A percentile compares a stretch with the other conserved stretches of the same genome.
Evolutionary conservation across 2,329 filamentous ascomycete species (phyloP).

Genomic region (Phoma sp.): DNA sequence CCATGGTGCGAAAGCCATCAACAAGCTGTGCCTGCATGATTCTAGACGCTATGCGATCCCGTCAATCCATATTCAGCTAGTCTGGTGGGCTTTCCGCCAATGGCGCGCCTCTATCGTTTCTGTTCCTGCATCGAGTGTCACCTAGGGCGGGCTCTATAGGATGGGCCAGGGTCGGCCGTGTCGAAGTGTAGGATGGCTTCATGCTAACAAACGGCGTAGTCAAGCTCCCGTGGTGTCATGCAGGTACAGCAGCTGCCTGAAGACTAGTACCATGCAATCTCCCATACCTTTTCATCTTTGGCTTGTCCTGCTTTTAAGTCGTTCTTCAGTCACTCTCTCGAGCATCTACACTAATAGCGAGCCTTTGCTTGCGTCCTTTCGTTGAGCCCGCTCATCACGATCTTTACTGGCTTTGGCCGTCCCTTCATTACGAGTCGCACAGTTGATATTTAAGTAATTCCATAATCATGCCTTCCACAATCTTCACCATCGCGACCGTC

Average conservation of each 20-base stretch:
- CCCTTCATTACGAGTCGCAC: slow-evolving; percentile 45
- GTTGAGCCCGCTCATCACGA: slow-evolving; percentile 51
- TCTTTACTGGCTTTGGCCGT: slow-evolving; percentile 49
- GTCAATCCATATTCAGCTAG: slow-evolving; percentile 26
- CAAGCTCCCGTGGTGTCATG: slow-evolving; percentile 30
- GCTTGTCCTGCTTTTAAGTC: slow-evolving; percentile 30
- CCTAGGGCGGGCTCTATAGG: slow-evolving; percentile 11
- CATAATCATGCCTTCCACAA: slow-evolving; percentile 48
- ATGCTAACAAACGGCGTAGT: slow-evolving; percentile 30
- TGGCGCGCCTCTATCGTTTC: slow-evolving; percentile 11
- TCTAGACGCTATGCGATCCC: slow-evolving; percentile 25
- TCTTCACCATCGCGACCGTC: slow-evolving; percentile 39
- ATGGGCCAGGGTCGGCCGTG: slow-evolving; percentile 17
- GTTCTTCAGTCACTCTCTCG: slow-evolving; percentile 38
- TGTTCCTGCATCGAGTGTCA: slow-evolving; percentile 31
- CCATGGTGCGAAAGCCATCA: slow-evolving; percentile 24
- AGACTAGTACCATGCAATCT: slow-evolving; percentile 35
- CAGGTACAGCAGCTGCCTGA: slow-evolving; percentile 33
- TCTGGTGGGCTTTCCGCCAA: slow-evolving; percentile 19
- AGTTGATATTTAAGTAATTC: slow-evolving; percentile 30
- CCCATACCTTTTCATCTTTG: slow-evolving; percentile 33
- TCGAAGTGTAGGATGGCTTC: slow-evolving; percentile 29
- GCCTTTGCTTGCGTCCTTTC: slow-evolving; percentile 63
- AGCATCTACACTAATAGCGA: slow-evolving; percentile 41
- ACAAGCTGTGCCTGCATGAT: slow-evolving; percentile 18